Evolutionary conservation across 2,329 filamentous ascomycete genomes (phyloP).

Genomic region (Beauveria pseudobassiana): DNA sequence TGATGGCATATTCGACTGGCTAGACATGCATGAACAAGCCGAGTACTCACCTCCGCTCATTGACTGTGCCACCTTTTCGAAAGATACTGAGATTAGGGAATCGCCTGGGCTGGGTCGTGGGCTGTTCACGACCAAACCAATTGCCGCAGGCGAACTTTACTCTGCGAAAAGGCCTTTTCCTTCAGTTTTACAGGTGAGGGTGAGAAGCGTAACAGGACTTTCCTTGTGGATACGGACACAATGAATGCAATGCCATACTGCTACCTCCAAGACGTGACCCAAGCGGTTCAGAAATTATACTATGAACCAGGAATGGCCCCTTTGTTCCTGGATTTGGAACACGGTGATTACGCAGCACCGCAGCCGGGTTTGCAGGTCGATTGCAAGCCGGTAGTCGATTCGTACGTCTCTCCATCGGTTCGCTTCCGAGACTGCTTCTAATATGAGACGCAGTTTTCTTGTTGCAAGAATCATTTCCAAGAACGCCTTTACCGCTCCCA

Average conservation of each 20-base stretch:
- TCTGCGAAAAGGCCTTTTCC: slow-evolving; percentile 1
- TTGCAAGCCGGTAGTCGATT: neutral
- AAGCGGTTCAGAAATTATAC: neutral
- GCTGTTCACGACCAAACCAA: neutral
- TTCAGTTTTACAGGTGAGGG: neutral
- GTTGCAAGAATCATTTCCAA: neutral
- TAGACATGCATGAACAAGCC: neutral
- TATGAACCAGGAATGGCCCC: neutral
- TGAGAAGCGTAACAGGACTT: neutral
- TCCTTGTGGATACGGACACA: neutral
- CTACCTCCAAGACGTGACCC: neutral
- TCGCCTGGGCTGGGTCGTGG: neutral
- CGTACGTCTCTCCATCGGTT: neutral
- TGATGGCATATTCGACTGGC: neutral
- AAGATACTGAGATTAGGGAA: neutral
- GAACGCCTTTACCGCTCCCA: neutral
- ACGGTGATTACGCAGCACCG: neutral
- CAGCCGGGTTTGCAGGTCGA: neutral
- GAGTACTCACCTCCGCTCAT: neutral
- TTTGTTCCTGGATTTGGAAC: neutral
- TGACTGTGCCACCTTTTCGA: neutral
- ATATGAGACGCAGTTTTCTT: neutral
- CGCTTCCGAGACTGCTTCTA: neutral
- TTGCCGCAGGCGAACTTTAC: neutral
- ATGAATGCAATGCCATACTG: neutral